These are phyloP conservation scores for Psidium friedrichsthalianum DNA, from an alignment of 345 rosid species.

Conservation along the genomic window DNA sequence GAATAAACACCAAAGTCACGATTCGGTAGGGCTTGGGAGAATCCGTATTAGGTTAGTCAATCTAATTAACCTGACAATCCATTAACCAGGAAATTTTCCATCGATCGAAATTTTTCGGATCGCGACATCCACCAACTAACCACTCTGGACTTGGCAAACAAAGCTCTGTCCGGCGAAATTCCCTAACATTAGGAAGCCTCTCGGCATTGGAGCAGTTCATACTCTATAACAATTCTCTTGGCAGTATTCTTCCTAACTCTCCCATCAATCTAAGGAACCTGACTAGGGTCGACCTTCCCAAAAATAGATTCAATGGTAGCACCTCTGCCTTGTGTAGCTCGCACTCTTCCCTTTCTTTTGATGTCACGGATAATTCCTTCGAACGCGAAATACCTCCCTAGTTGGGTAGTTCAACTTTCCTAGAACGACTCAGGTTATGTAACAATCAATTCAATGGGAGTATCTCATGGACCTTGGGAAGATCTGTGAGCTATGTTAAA, in stretches of 20 bases:
- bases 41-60: no score
- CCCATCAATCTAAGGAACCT: slow-evolving; percentile 49
- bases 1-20: no score
- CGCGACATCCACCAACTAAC: slow-evolving; percentile 41
- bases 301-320: slow-evolving; percentile 63
- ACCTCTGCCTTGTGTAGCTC: slow-evolving; percentile 57
- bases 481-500: slow-evolving; percentile 49
- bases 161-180: slow-evolving; percentile 49
- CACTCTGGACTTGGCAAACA: slow-evolving; percentile 85
- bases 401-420: slow-evolving; percentile 65
- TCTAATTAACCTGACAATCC: no score
- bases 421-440: slow-evolving; percentile 79
- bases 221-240: slow-evolving; percentile 90
- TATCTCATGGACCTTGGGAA: slow-evolving; percentile 79
- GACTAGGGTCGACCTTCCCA: slow-evolving; percentile 75
- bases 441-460: slow-evolving; percentile 59
- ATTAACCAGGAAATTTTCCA: no score
- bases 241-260: slow-evolving; percentile 60
- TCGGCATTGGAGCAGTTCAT: slow-evolving; percentile 50
- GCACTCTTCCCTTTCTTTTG: slow-evolving; percentile 59
- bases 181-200: slow-evolving; percentile 53
- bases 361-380: slow-evolving; percentile 63
- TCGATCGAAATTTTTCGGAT: no score
- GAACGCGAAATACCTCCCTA: slow-evolving; percentile 52
- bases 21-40: no score